Evolutionary conservation across 1,139 yeast genomes (phyloP), one percentile per base, ranked within the genome.

Genomic region (Candida gigantensis): DNA sequence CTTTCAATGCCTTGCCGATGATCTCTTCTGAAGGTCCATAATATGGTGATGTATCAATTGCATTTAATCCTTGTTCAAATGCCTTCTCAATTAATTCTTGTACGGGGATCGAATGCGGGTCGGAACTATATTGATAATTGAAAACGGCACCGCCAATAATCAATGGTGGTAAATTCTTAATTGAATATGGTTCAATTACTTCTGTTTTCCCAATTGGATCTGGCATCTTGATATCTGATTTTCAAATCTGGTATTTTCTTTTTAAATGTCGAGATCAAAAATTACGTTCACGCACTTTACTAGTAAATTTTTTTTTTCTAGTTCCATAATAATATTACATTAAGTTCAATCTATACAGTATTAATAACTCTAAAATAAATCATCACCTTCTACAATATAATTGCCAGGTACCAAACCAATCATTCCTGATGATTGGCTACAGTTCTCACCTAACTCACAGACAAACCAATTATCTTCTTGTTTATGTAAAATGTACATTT

Each of bases 391-490:
- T 11, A 63, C 61, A 28, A 81, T 55, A 50, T 81, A 87, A 51
- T 88, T 87, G 40, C 90, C 85, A 9, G 96, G 96, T 3, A 89
- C 92, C 36, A 87, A 70, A 0, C 96, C 96, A 7, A 79, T 68
- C 43, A 49, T 39, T 3, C 76, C 77, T n/a, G 49, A 55, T 6
- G 49, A 47, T 18, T 72, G 72, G 8, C 75, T 76, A 18, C 77
- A 69, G 40, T 75, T 74, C n/a, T 58, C 58, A 6, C 77, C 68
- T 35, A 84, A 77, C 55, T 88, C 95, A 44, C 87, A 84, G 49
- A 83, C 81, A 82, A 84, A 88, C 96, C 96, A 88, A 24, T 89
- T 88, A 52, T 88, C 96, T 37, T 84, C 90, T 57, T 87, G 95
- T 68, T 75, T 82, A 47, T 79, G 79, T 17, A 85, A 60, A 10